Evolutionary conservation across 192 early-diverging fungal genomes (phyloP).

Genomic region (Backusella macrospora): DNA sequence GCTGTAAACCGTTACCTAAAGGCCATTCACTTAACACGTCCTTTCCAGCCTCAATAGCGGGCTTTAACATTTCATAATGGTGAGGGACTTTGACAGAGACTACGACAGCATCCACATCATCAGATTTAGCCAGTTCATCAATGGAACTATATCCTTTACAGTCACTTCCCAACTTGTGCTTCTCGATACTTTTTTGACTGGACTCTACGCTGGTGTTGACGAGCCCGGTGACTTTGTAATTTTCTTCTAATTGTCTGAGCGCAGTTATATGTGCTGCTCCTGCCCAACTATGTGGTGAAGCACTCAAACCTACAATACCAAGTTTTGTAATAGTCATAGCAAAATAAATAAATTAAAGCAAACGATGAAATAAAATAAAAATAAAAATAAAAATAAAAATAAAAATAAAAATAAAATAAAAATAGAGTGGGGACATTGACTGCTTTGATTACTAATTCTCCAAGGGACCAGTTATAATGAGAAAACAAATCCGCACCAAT

Average conservation of each 20-base stretch:
- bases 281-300: background rate
- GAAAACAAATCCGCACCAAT: no score
- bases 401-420: background rate
- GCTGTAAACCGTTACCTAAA: background rate
- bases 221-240: background rate
- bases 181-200: background rate
- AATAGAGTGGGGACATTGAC: no score
- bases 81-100: background rate
- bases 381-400: background rate
- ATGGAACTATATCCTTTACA: conserved; percentile 1
- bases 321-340: background rate
- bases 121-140: background rate
- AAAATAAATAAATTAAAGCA: background rate
- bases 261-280: background rate
- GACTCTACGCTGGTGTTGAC: conserved; percentile 1
- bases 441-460: no score
- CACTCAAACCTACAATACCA: background rate
- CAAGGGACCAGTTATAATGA: no score
- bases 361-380: background rate
- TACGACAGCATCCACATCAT: background rate
- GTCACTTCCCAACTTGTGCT: background rate
- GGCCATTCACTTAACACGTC: background rate
- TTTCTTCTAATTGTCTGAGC: background rate
- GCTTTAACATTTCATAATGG: background rate
- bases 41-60: background rate